Conservation (phyloP, 371 early-diverging fungal genomes). For the Mortierella sp. region DNA sequence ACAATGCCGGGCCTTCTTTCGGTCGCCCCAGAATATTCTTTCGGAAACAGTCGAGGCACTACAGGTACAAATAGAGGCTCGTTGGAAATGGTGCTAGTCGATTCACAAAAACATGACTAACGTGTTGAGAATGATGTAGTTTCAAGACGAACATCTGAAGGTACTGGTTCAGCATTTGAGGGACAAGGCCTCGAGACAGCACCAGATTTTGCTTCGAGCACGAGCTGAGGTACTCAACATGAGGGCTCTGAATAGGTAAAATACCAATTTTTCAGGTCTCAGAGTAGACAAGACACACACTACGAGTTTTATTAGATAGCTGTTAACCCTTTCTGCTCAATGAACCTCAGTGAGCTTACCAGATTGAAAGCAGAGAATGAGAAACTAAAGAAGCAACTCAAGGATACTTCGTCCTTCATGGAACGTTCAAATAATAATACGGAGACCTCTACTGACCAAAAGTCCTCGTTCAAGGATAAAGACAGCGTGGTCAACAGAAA, state of each 20-base stretch:
- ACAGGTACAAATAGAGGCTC: conserved; percentile 31
- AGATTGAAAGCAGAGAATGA: conserved; percentile 29
- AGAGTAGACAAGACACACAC: background rate
- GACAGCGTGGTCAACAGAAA: too few relatives aligned
- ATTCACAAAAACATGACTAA: too few relatives aligned
- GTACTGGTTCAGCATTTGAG: conserved; percentile 24
- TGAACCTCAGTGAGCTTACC: conserved; percentile 12
- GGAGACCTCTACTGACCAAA: too few relatives aligned
- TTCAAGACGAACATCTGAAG: conserved; percentile 35
- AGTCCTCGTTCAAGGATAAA: too few relatives aligned
- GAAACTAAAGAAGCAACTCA: conserved; percentile 7
- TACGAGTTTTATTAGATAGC: background rate
- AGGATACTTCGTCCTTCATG: background rate
- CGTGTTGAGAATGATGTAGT: conserved; percentile 16
- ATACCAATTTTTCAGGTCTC: background rate
- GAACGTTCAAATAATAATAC: too few relatives aligned
- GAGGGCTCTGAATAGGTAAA: conserved; percentile 34
- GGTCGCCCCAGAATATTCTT: conserved; percentile 8
- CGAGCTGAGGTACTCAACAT: conserved; percentile 34
- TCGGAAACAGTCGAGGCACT: conserved; percentile 21
- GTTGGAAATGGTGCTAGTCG: too few relatives aligned
- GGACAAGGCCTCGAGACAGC: conserved; percentile 28
- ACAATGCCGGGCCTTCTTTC: conserved; percentile 28
- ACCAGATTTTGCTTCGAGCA: conserved; percentile 19
- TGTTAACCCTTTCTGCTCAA: background rate